A percentile compares a stretch with the other conserved stretches of the same genome.
Evolutionary conservation across 2,329 filamentous ascomycete genomes (phyloP).

Genomic region (Cryphonectria nitschkei): DNA sequence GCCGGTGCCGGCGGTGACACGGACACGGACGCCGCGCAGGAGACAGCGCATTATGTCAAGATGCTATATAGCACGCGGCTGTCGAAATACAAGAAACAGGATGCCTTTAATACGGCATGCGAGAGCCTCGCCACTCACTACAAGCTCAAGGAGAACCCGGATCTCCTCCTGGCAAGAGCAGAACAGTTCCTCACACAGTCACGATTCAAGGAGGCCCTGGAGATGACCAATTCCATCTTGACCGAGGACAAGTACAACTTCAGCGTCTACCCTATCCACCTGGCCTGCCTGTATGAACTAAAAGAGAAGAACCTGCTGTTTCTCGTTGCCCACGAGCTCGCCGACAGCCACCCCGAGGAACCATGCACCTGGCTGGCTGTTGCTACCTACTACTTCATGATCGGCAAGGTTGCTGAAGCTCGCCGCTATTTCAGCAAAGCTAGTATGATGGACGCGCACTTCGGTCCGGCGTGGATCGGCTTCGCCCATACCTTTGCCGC

Average conservation of each 20-base stretch:
- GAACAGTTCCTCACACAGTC: slow-evolving; percentile 95
- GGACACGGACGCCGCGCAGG: slow-evolving; percentile 67
- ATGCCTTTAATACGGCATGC: slow-evolving; percentile 80
- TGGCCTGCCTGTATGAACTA: slow-evolving; percentile 89
- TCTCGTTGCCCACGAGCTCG: slow-evolving; percentile 87
- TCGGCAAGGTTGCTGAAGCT: slow-evolving; percentile 87
- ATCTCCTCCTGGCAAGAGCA: slow-evolving; percentile 86
- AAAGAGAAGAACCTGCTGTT: slow-evolving; percentile 87
- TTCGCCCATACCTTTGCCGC: slow-evolving; percentile 98
- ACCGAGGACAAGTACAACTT: slow-evolving; percentile 88
- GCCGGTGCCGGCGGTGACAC: slow-evolving; percentile 63
- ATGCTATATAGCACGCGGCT: slow-evolving; percentile 95
- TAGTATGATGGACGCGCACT: slow-evolving; percentile 96
- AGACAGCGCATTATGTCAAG: slow-evolving; percentile 90
- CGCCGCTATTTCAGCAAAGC: slow-evolving; percentile 96
- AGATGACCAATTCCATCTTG: slow-evolving; percentile 82
- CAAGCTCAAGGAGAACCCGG: slow-evolving; percentile 81
- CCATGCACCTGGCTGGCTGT: slow-evolving; percentile 93
- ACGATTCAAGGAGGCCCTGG: slow-evolving; percentile 81
- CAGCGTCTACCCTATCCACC: slow-evolving; percentile 83
- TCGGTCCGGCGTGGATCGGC: slow-evolving; percentile 96
- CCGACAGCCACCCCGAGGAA: slow-evolving; percentile 88
- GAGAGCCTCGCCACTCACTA: slow-evolving; percentile 95
- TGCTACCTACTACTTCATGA: slow-evolving; percentile 90
- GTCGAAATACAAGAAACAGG: slow-evolving; percentile 91